Base-by-base conservation (phyloP, 139 green algal genomes). In the Haematococcus sp. region DNA sequence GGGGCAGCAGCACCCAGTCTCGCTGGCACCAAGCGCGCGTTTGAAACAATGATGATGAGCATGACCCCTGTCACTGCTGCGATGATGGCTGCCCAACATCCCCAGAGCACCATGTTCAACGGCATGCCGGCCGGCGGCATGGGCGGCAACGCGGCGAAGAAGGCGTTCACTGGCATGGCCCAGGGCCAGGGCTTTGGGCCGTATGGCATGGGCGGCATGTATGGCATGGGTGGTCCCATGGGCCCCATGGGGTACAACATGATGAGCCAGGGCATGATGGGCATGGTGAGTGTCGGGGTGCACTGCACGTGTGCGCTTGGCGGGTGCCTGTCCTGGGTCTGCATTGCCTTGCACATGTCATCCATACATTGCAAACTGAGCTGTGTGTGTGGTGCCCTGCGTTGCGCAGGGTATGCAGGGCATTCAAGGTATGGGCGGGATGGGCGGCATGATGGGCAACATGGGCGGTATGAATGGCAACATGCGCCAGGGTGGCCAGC, bases 181-280 rank as follows among this genome's bases (percentile, higher is more conserved):
- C 58, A n/a, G 43, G 75, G 54, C 15, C 33, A 56, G 17, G 75
- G 75, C 59, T 59, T 76, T 1, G 66, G 43, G 4, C 58, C 68
- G 0, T 67, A 59, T 23, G 66, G 31, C 44, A 72, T 63, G 66
- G 27, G 27, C 9, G 66, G 40, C 28, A 49, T 49, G 40, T 72
- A 72, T n/a, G 52, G 67, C 67, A 76, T 76, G 75, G 68, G 67
- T 35, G 74, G 74, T 30, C 74, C 65, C 58, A 68, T 68, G 61
- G 16, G 9, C 35, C 22, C 28, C 2, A 81, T 81, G 75, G 68
- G 60, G 25, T 20, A 11, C 20, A 55, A 65, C 27, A 79, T 79
- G 77, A 76, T 76, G 60, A 68, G 75, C 28, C 51, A 72, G 49
- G 75, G 60, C 68, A 71, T 65, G n/a, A 76, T 76, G 70, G 58